Evolutionary conservation across 768 basidiomycete genomes (phyloP).

Genomic region (Phanerochaete carnosa): DNA sequence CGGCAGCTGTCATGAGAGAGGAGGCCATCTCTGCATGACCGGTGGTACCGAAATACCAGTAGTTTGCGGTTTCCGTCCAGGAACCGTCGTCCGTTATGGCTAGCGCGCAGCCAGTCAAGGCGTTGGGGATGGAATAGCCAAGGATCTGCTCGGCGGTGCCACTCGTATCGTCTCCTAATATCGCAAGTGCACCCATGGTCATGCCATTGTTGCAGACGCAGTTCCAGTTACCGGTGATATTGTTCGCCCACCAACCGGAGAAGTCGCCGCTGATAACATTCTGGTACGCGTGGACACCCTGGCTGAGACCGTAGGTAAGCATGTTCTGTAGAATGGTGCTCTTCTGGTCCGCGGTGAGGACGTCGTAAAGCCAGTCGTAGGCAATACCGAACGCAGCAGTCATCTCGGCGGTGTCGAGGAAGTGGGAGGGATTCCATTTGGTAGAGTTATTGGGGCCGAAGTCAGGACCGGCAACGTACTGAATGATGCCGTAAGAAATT

Average conservation of each 20-base stretch:
- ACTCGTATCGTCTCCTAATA: slow-evolving; percentile 78
- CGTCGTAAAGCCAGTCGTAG: slow-evolving; percentile 94
- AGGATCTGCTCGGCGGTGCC: slow-evolving; percentile 69
- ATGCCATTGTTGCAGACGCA: slow-evolving; percentile 93
- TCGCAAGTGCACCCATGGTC: slow-evolving; percentile 86
- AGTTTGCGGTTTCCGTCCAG: slow-evolving; percentile 93
- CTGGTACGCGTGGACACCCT: slow-evolving; percentile 39
- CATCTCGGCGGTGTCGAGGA: slow-evolving; percentile 91
- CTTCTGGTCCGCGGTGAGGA: slow-evolving; percentile 75
- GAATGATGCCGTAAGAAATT: slow-evolving; percentile 61
- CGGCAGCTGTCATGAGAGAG: slow-evolving; percentile 80
- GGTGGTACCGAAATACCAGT: slow-evolving; percentile 94
- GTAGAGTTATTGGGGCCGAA: slow-evolving; percentile 65
- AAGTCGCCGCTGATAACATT: slow-evolving; percentile 23
- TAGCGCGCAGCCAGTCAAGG: slow-evolving; percentile 69
- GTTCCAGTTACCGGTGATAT: slow-evolving; percentile 91
- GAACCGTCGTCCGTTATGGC: slow-evolving; percentile 72
- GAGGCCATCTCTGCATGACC: slow-evolving; percentile 88
- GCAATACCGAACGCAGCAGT: slow-evolving; percentile 86
- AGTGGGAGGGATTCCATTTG: slow-evolving; percentile 87
- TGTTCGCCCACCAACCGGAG: slow-evolving; percentile 76
- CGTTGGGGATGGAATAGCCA: slow-evolving; percentile 66
- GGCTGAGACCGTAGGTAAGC: slow-evolving; percentile 72
- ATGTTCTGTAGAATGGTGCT: slow-evolving; percentile 64
- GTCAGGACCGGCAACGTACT: slow-evolving; percentile 41